A percentile compares a stretch with the other conserved stretches of the same genome.
phyloP scores from a whole-genome alignment of 2,329 filamentous ascomycete species.

The Pestalotiopsis sp. region DNA sequence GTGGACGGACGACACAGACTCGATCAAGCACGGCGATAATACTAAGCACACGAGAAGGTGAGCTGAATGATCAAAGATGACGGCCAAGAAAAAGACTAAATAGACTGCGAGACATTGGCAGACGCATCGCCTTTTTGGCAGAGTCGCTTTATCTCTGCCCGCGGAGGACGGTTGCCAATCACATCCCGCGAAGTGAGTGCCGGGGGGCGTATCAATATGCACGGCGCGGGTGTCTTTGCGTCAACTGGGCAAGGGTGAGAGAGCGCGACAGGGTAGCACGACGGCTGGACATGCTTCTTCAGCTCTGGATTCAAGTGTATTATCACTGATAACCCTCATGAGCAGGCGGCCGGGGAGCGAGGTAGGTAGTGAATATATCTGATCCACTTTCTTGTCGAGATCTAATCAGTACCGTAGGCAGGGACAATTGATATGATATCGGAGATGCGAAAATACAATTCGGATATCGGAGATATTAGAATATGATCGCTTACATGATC shows the following conservation, averaged over 20 bases:
- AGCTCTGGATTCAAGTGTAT: neutral
- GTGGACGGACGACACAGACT: neutral
- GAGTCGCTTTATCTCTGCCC: constrained; percentile 3
- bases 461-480: too few relatives aligned
- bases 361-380: too few relatives aligned
- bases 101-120: neutral
- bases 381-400: too few relatives aligned
- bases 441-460: too few relatives aligned
- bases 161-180: neutral
- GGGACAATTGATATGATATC: too few relatives aligned
- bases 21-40: too few relatives aligned
- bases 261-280: neutral
- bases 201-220: constrained; percentile 7
- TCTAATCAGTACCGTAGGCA: too few relatives aligned
- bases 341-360: too few relatives aligned
- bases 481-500: too few relatives aligned
- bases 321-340: neutral
- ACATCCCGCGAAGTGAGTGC: neutral
- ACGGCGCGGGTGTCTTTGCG: constrained; percentile 5
- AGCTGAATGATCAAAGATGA: neutral
- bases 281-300: neutral
- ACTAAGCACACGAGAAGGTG: too few relatives aligned
- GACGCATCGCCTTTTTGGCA: neutral
- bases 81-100: neutral
- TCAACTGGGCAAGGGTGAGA: neutral